These are phyloP conservation scores for Fusarium verticillioides DNA, from an alignment of 2,329 filamentous ascomycete genomes.

Conservation along the genomic window DNA sequence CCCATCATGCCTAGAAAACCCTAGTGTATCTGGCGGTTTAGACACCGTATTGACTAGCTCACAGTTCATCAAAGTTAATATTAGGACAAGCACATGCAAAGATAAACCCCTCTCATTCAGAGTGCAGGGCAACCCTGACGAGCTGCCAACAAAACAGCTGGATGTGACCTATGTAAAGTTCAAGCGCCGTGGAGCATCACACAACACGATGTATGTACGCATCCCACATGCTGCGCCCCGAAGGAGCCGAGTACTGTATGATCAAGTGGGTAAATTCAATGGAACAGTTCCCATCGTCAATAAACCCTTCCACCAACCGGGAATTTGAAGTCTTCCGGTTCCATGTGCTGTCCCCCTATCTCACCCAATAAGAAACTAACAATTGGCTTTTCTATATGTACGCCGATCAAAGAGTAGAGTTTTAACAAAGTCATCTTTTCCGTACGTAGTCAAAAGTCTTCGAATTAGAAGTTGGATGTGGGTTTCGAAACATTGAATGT, in stretches of 20 bases:
- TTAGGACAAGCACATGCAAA: conserved; percentile 24
- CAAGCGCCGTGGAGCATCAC: conserved; percentile 31
- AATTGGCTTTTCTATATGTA: not conserved
- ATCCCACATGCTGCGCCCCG: conserved; percentile 27
- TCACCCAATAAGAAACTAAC: not conserved
- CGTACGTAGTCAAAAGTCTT: not conserved
- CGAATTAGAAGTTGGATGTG: conserved; percentile 14
- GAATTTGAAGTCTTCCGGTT: conserved; percentile 15
- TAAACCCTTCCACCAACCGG: conserved; percentile 21
- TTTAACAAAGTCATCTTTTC: not conserved
- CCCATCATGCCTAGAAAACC: conserved; percentile 16
- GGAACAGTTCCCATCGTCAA: conserved; percentile 11
- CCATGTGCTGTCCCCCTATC: not conserved
- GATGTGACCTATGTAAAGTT: conserved; percentile 34
- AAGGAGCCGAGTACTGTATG: not conserved
- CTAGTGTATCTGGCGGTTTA: conserved; percentile 28
- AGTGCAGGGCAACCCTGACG: conserved; percentile 29
- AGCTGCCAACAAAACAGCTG: conserved; percentile 18
- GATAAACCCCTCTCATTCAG: conserved; percentile 26
- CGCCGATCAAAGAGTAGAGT: not conserved
- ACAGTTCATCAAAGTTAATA: conserved; percentile 12
- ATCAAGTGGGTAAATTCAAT: conserved; percentile 17
- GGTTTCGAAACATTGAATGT: conserved; percentile 19
- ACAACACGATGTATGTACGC: conserved; percentile 30
- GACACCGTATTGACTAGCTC: conserved; percentile 30